phyloP scores from a whole-genome alignment of 805 yeast species.

The Wickerhamiella spandovensis region DNA sequence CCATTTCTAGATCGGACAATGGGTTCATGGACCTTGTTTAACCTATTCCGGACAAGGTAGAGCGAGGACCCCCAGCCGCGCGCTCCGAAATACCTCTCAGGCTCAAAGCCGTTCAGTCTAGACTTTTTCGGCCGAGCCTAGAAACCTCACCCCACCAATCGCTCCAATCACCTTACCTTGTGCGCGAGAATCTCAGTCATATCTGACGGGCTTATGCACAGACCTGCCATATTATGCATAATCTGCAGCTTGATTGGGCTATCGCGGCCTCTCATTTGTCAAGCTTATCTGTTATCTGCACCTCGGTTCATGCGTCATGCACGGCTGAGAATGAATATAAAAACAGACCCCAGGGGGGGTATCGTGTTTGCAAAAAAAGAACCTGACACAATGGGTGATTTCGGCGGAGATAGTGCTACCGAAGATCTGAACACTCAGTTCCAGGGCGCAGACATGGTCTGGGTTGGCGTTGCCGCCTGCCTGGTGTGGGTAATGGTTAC shows the following conservation, averaged over 20 bases:
- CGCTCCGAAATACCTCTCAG: too few relatives aligned
- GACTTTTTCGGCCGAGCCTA: not conserved
- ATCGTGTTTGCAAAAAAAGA: not conserved
- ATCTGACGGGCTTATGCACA: not conserved
- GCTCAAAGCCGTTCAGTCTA: too few relatives aligned
- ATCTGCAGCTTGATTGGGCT: not conserved
- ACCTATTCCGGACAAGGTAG: too few relatives aligned
- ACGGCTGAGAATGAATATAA: not conserved
- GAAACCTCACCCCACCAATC: not conserved
- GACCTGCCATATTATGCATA: not conserved
- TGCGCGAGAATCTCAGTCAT: not conserved
- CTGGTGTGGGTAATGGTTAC: slow-evolving; percentile 85
- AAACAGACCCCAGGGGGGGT: not conserved
- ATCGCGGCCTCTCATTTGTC: not conserved
- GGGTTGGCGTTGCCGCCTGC: slow-evolving; percentile 66
- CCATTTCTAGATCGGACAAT: not conserved
- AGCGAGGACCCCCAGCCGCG: too few relatives aligned
- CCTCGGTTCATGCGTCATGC: not conserved
- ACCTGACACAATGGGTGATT: slow-evolving; percentile 18
- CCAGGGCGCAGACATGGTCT: slow-evolving; percentile 57
- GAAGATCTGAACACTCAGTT: slow-evolving; percentile 59
- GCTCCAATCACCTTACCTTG: not conserved
- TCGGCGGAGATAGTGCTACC: slow-evolving; percentile 71
- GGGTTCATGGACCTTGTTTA: too few relatives aligned
- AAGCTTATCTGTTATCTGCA: not conserved